A percentile compares a stretch with the other conserved stretches of the same genome.
These are phyloP conservation scores for Botrytis hyacinthi DNA, from an alignment of 2,329 filamentous ascomycete species.

Conservation along the genomic window DNA sequence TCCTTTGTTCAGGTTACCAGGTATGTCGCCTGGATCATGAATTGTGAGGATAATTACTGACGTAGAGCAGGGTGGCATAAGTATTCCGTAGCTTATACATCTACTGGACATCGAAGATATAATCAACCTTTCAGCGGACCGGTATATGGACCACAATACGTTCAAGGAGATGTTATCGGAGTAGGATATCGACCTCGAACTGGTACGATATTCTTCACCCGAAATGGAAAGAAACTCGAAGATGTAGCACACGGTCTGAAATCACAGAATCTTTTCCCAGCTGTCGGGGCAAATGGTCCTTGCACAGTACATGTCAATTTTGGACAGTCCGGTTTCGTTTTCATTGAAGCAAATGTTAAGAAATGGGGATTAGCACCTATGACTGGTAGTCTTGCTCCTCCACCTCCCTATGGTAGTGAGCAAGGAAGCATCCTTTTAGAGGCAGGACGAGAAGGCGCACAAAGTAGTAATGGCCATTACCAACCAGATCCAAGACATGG, in stretches of 20 bases:
- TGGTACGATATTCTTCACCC: slow-evolving; percentile 94
- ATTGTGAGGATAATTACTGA: slow-evolving; percentile 8
- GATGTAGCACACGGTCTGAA: slow-evolving; percentile 93
- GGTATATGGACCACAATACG: slow-evolving; percentile 76
- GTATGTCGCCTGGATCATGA: slow-evolving; percentile 50
- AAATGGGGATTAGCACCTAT: slow-evolving; percentile 98
- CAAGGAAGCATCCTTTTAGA: slow-evolving; percentile 95
- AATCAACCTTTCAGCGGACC: slow-evolving; percentile 88
- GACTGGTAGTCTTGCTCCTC: slow-evolving; percentile 90
- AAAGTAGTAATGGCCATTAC: slow-evolving; percentile 47
- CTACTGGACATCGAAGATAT: slow-evolving; percentile 78
- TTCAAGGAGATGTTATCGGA: slow-evolving; percentile 94
- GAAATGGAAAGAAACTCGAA: slow-evolving; percentile 95
- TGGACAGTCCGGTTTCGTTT: slow-evolving; percentile 95
- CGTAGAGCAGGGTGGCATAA: slow-evolving; percentile 74
- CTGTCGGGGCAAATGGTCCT: slow-evolving; percentile 92
- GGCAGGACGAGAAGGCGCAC: slow-evolving; percentile 59
- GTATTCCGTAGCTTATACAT: slow-evolving; percentile 87
- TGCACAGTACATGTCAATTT: slow-evolving; percentile 95
- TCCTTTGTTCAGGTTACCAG: slow-evolving; percentile 87
- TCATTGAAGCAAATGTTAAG: slow-evolving; percentile 99
- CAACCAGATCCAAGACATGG: slow-evolving; percentile 54
- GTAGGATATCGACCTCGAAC: slow-evolving; percentile 93
- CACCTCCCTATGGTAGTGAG: slow-evolving; percentile 94
- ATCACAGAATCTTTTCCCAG: slow-evolving; percentile 94